Percentiles rank a stretch among this genome's conserved stretches.
Conservation (phyloP, 169 alveolate genomes). For the Cystoisospora suis region DNA sequence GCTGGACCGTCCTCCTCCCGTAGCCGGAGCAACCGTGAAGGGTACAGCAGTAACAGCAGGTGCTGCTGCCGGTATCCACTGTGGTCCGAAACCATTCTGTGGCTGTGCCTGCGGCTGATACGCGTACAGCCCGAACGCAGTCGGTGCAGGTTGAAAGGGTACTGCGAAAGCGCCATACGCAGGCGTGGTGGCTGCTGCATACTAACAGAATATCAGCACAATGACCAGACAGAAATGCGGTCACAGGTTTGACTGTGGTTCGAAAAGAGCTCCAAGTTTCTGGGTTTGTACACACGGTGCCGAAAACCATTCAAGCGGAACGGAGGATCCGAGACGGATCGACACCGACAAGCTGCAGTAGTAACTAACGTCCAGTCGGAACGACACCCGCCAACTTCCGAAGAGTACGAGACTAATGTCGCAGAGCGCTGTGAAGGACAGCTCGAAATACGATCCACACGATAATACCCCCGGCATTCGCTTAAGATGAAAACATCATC, state of each 20-base stretch:
- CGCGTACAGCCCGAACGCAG: slow-evolving; percentile 26
- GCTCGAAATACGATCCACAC: neutral
- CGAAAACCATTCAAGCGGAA: neutral
- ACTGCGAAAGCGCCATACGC: slow-evolving; percentile 35
- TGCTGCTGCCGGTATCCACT: neutral
- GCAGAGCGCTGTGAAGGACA: neutral
- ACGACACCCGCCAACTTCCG: too few relatives aligned
- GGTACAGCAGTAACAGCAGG: slow-evolving; percentile 8
- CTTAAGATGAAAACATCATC: neutral
- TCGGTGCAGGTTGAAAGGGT: slow-evolving; percentile 25
- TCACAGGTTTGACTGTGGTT: neutral
- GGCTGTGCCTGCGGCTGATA: slow-evolving; percentile 26
- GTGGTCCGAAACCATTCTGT: neutral
- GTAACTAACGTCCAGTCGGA: too few relatives aligned
- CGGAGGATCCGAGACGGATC: neutral
- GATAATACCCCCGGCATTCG: neutral
- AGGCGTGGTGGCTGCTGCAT: neutral
- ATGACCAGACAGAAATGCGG: neutral
- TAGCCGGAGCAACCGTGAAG: slow-evolving; percentile 9
- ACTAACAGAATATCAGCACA: neutral
- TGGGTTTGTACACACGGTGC: neutral
- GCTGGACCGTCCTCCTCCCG: slow-evolving; percentile 17
- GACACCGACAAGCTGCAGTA: neutral
- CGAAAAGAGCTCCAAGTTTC: neutral
- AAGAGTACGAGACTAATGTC: too few relatives aligned